Percentiles rank a stretch among this genome's conserved stretches.
These are phyloP conservation scores for Smallanthus sonchifolius DNA, from an alignment of 129 eudicot species.

Conservation along the genomic window DNA sequence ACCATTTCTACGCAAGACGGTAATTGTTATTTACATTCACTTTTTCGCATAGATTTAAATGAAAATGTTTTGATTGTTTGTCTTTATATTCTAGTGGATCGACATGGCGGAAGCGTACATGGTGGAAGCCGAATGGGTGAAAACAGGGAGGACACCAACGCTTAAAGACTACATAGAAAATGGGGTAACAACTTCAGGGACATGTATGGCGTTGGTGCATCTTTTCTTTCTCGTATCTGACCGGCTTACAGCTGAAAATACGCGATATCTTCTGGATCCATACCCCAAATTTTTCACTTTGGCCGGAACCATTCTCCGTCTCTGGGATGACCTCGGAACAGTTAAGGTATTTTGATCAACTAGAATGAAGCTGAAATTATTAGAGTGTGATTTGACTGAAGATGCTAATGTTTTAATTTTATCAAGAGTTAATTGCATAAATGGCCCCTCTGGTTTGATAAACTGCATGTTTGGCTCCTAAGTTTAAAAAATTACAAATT, in stretches of 20 bases:
- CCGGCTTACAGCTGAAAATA: slow-evolving; percentile 30
- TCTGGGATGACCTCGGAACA: slow-evolving; percentile 66
- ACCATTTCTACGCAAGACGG: slow-evolving; percentile 35
- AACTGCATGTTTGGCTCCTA: too few species aligned
- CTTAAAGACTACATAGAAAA: slow-evolving; percentile 52
- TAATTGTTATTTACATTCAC: background rate
- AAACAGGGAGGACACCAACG: slow-evolving; percentile 32
- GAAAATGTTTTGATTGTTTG: background rate
- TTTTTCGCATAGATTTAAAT: background rate
- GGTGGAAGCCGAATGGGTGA: slow-evolving; percentile 52
- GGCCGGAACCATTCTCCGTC: slow-evolving; percentile 51
- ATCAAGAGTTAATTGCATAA: background rate
- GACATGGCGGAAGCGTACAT: slow-evolving; percentile 48
- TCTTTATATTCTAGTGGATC: slow-evolving; percentile 45
- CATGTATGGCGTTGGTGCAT: slow-evolving; percentile 57
- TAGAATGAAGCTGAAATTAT: background rate
- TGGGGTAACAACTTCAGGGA: slow-evolving; percentile 53
- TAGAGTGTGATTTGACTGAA: too few species aligned
- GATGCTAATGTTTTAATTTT: background rate
- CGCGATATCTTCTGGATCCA: slow-evolving; percentile 23
- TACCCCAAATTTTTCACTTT: slow-evolving; percentile 48
- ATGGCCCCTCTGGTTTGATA: too few species aligned
- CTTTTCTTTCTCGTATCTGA: slow-evolving; percentile 47
- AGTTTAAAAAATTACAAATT: too few species aligned
- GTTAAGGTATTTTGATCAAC: slow-evolving; percentile 33